Percentiles rank a stretch among this genome's conserved stretches.
phyloP scores from a whole-genome alignment of 73 alveolate species.

The Symbiodinium pilosum region DNA sequence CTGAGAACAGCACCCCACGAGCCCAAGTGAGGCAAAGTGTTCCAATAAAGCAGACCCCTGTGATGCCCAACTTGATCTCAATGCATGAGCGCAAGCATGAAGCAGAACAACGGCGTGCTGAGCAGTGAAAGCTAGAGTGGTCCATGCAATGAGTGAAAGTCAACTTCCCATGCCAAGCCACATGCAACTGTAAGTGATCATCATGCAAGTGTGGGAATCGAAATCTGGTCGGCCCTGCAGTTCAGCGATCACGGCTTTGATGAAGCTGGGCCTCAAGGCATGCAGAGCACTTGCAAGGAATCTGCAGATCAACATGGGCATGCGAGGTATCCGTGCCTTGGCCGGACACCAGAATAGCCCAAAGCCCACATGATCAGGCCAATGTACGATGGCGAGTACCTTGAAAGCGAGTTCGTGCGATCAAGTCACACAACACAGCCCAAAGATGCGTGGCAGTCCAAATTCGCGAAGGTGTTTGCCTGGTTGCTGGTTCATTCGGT shows the following conservation, averaged over 20 bases:
- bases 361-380: constrained; percentile 63
- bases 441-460: too few relatives aligned
- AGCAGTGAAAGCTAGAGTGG: too few relatives aligned
- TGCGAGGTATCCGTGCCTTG: constrained; percentile 19
- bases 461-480: neutral
- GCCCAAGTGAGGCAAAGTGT: too few relatives aligned
- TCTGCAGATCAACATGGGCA: neutral
- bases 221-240: constrained; percentile 43
- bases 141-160: too few relatives aligned
- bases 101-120: neutral
- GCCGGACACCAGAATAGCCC: constrained; percentile 63
- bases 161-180: neutral
- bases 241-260: constrained; percentile 59
- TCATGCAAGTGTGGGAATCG: neutral
- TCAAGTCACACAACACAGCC: neutral
- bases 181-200: neutral
- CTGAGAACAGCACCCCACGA: too few relatives aligned
- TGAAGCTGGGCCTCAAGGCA: neutral
- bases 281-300: neutral
- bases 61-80: too few relatives aligned
- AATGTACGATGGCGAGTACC: neutral
- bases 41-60: too few relatives aligned
- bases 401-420: neutral
- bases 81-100: too few relatives aligned
- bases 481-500: constrained; percentile 40